Evolutionary conservation across 2,329 filamentous ascomycete species (phyloP).

Genomic region (Xylariales sp.): DNA sequence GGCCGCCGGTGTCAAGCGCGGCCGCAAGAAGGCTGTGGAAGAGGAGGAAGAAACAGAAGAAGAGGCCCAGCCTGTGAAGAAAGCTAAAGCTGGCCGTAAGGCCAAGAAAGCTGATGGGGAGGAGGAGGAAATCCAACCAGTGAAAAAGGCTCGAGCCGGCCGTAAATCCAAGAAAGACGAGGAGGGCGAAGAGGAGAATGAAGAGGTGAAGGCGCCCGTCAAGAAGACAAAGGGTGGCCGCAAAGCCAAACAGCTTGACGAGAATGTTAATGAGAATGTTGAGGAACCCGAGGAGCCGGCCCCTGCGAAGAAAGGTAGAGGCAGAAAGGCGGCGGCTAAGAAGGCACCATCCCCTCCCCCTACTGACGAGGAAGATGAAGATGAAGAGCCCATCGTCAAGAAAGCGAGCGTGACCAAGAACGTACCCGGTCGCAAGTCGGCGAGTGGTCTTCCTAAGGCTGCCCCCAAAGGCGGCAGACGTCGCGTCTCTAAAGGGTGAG

Average conservation of each 20-base stretch:
- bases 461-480: constrained; percentile 39
- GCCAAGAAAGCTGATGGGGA: constrained; percentile 31
- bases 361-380: constrained; percentile 42
- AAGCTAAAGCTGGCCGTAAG: constrained; percentile 47
- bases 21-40: constrained; percentile 51
- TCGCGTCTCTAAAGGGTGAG: constrained; percentile 29
- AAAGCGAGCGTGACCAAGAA: constrained; percentile 37
- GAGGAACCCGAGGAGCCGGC: constrained; percentile 35
- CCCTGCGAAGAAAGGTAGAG: constrained; percentile 49
- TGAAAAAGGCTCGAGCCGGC: constrained; percentile 40
- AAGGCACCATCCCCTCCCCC: constrained; percentile 39
- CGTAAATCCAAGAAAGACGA: constrained; percentile 37
- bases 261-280: constrained; percentile 45
- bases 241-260: constrained; percentile 45
- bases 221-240: constrained; percentile 44
- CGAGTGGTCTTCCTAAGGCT: constrained; percentile 33
- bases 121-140: constrained; percentile 43
- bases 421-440: constrained; percentile 48
- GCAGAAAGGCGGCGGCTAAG: constrained; percentile 42
- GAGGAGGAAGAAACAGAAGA: constrained; percentile 45
- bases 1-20: constrained; percentile 52
- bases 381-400: constrained; percentile 48
- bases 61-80: constrained; percentile 52
- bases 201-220: constrained; percentile 34
- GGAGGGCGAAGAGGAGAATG: constrained; percentile 35